Evolutionary conservation across 768 basidiomycete species (phyloP).

Genomic region (Botryobasidium botryosum): DNA sequence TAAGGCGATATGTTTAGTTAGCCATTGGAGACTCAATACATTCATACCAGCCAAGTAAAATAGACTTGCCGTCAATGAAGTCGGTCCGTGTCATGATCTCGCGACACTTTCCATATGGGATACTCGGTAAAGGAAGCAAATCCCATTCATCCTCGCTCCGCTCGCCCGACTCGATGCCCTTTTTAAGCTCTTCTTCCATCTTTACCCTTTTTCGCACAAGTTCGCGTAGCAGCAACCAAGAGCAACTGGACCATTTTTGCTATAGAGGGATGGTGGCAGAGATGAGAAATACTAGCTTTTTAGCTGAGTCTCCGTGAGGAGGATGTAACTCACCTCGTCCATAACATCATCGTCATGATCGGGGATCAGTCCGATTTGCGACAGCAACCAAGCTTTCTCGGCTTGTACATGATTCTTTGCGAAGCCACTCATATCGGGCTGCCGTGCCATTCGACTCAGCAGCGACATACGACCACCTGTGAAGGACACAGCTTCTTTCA

Average conservation of each 20-base stretch:
- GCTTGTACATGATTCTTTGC: conserved; percentile 48
- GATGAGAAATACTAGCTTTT: neutral
- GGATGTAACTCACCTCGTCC: conserved; percentile 51
- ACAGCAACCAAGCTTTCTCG: conserved; percentile 67
- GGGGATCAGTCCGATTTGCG: conserved; percentile 63
- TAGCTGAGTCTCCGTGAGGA: neutral
- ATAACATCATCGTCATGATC: conserved; percentile 77
- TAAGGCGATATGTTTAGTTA: neutral
- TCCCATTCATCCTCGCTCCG: too few relatives aligned
- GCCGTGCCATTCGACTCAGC: conserved; percentile 45
- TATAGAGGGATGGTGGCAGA: conserved; percentile 14
- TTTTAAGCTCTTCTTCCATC: conserved; percentile 28
- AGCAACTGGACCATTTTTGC: conserved; percentile 74
- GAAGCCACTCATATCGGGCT: conserved; percentile 41
- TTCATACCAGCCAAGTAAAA: neutral
- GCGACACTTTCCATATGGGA: conserved; percentile 53
- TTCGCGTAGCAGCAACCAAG: conserved; percentile 60
- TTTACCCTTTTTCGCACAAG: conserved; percentile 46
- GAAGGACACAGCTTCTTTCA: conserved; percentile 35
- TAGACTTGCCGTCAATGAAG: conserved; percentile 49
- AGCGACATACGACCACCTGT: conserved; percentile 72
- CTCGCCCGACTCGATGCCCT: conserved; percentile 23
- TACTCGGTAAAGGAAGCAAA: conserved; percentile 43
- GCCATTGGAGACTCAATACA: conserved; percentile 1
- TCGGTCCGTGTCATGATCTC: conserved; percentile 76